Evolutionary conservation across 2,329 filamentous ascomycete genomes (phyloP), one percentile per base, ranked within the genome.

Genomic region (Fusarium hostae): DNA sequence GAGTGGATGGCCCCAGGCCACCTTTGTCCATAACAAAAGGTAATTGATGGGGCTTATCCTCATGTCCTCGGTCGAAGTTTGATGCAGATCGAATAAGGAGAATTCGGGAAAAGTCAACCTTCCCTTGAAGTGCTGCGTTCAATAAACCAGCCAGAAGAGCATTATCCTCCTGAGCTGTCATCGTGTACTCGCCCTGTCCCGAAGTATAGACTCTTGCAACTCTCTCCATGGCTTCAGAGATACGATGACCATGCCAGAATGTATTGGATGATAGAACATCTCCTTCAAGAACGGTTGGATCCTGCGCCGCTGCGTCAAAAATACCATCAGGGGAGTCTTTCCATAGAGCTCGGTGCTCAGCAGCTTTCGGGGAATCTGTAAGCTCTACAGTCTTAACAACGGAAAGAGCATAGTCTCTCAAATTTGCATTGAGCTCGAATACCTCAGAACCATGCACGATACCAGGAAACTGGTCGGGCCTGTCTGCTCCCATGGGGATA

Each of bases 161-260:
- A 5, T 67, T 74, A 16, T 74, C 72, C n/a, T 74, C 72, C 41
- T 73, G 69, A 1, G 72, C 72, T n/a, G 72, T 74, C 72, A 74
- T 74, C 3, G 63, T 64, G 12, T 74, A 74, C 3, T 68, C 50
- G 6, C 26, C 68, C 9, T 74, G 57, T 1, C 63, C 59, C 16
- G 72, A 48, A 2, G 70, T 70, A 8, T 74, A 74, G 0, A 74
- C 64, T 26, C 37, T 62, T 2, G 72, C 35, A 2, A 74, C 70
- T 18, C 41, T 65, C 18, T 74, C 72, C 63, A 74, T 74, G 0
- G 72, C 72, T 10, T 74, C 72, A 1, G 72, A 74, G 2, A 74
- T 50, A 0, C 67, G 40, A 20, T 74, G 58, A 0, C 72, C 72
- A 18, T 72, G 72, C 72, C 72, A 74, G 16, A 74, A 74, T 2